Evolutionary conservation across 176 grass and related monocot genomes (phyloP), one percentile per base, ranked within the genome.

Genomic region (Zea mays): DNA sequence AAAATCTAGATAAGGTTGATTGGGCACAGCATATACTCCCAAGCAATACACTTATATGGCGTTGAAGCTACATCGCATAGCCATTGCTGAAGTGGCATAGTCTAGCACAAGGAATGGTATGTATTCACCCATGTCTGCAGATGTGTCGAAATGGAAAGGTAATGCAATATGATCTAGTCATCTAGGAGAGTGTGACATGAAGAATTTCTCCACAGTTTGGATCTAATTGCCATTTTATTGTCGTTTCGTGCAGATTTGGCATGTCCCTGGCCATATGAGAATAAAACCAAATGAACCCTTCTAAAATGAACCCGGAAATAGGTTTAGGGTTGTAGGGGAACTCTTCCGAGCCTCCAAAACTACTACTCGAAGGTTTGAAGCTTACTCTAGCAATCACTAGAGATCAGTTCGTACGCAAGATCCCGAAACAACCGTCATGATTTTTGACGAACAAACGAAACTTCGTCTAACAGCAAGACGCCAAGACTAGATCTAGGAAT

Each of bases 401-500:
- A 27, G 27, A 27, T 1, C 27, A 27, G 27, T 27, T 27, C 27
- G 27, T 27, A 7, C 6, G 8, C 35, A 17, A 8, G 11, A 39
- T 43, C 45, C 20, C 35, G 21, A 35, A 58, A 56, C 19, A 41
- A 75, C 56, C 2, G 27, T 9, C 13, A 14, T 3, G 0, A 1
- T 12, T 27, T 21, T 5, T 15, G 14, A 17, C 8, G 16, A 57
- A 13, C 3, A 16, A 35, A 1, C n/a, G 58, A 5, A 40, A 15
- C 0, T 74, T 17, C 21, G 14, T 75, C 34, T 3, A 47, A 27
- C 67, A 56, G 10, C 21, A 46, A 7, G 7, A 16, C 34, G 45
- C 7, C 16, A 45, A 7, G 2, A 16, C 35, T 11, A 75, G 86
- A 88, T 80, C 81, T 65, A 57, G 13, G 46, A 42, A 67, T 43